These are phyloP conservation scores for Trichoderma sp. DNA, from an alignment of 2,329 filamentous ascomycete genomes.

Conservation along the genomic window DNA sequence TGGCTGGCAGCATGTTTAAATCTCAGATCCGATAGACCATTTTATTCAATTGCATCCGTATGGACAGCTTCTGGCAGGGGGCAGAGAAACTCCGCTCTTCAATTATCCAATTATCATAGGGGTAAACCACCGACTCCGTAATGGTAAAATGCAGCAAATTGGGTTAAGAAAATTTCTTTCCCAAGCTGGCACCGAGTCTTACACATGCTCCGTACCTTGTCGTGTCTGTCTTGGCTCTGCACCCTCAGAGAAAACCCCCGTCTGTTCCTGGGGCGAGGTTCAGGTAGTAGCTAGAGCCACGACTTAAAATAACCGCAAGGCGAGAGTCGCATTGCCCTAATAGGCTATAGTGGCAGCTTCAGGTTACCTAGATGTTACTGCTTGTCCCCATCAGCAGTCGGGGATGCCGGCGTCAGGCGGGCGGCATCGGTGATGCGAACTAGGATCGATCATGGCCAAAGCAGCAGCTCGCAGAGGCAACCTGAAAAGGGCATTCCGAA, in stretches of 20 bases:
- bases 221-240: slow-evolving; percentile 5
- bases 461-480: background rate
- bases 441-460: background rate
- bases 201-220: background rate
- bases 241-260: background rate
- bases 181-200: background rate
- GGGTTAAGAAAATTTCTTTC: background rate
- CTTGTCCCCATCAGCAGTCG: slow-evolving; percentile 8
- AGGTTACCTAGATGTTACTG: slow-evolving; percentile 7
- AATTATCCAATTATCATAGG: background rate
- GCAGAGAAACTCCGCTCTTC: background rate
- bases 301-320: background rate
- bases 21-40: background rate
- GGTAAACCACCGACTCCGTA: background rate
- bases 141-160: background rate
- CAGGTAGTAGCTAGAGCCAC: background rate
- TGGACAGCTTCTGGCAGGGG: background rate
- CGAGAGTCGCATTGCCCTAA: background rate
- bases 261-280: background rate
- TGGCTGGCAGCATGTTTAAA: background rate
- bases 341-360: slow-evolving; percentile 1
- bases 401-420: background rate
- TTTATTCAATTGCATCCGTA: background rate
- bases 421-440: background rate
- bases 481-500: background rate